Conservation (phyloP, 352 stramenopile genomes). For the Phytophthora hybrid region DNA sequence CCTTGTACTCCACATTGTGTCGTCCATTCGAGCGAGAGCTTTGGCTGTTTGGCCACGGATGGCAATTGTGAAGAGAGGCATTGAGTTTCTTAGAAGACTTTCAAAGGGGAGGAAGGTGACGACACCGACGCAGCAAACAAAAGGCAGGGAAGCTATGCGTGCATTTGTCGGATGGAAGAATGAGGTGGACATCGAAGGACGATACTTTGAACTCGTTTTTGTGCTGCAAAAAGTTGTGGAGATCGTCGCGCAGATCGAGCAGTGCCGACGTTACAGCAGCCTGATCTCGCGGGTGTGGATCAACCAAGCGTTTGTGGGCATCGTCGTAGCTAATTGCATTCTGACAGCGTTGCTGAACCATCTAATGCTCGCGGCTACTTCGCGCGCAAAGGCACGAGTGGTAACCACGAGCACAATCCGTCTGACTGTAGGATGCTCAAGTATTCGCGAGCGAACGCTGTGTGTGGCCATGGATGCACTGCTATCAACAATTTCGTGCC, state of each 20-base stretch:
- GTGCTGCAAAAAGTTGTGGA: not conserved
- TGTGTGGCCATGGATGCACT: slow-evolving; percentile 17
- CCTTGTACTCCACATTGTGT: not conserved
- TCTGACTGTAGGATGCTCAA: not conserved
- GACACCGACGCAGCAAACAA: not conserved
- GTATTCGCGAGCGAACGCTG: slow-evolving; percentile 21
- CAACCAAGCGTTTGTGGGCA: not conserved
- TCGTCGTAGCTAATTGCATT: not conserved
- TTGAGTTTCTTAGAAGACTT: too few relatives aligned
- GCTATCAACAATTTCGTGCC: not conserved
- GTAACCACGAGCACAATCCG: too few relatives aligned
- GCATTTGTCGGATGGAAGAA: too few relatives aligned
- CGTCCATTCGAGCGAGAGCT: not conserved
- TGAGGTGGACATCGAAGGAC: not conserved
- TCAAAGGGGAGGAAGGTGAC: not conserved
- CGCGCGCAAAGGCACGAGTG: too few relatives aligned
- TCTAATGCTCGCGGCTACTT: not conserved
- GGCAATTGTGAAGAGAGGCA: too few relatives aligned
- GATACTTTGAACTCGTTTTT: not conserved
- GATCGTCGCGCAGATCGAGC: not conserved
- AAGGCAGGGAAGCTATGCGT: too few relatives aligned
- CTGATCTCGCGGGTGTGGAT: not conserved
- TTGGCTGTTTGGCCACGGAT: not conserved
- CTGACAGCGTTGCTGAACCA: not conserved
- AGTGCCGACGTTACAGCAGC: not conserved